Base-by-base conservation (phyloP, 371 early-diverging fungal genomes). In the Nosema muscidifuracis region DNA sequence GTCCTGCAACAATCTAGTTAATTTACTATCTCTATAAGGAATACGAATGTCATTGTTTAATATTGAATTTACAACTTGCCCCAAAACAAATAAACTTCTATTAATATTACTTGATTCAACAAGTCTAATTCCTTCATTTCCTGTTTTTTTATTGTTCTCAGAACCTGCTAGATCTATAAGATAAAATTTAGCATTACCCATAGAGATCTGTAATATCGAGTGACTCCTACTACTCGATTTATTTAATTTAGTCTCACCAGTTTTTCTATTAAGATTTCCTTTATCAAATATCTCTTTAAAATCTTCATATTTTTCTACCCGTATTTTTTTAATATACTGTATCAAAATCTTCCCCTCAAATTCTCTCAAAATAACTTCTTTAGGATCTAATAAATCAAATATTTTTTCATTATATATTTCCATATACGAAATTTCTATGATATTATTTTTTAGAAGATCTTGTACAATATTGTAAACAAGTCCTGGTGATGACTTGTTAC, bases 1-100 rank as follows among this genome's bases (percentile, higher is more conserved):
- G 83, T 95, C 95, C 87, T 95, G 94, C 64, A 97, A 83, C 68
- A 95, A 92, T 83, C 95, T 88, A 6, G 97, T 97, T 64, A 97
- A 85, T 83, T 95, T 95, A 53, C 91, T 91, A 85, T 97, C 95
- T 80, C 96, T 89, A 85, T 95, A 97, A 28, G 96, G 95, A 12
- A 89, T 84, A 0, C 88, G 79, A 13, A 61, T 65, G 68, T 73
- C 70, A 87, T 91, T 83, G 28, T 75, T 80, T 22, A 90, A 85
- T 26, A 89, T 76, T 0, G 87, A 86, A 67, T 88, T 87, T 16
- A 89, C 86, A 0, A 89, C 89, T 73, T 89, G 86, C 16, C 86
- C 86, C 1, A 89, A 83, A 9, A 86, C 87, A 83, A 89, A 89
- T 20, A 89, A 77, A n/a, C 86, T 85, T 68, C 84, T 86, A 81